Conservation (phyloP, 352 stramenopile genomes). For the Elongisporangium undulatum region DNA sequence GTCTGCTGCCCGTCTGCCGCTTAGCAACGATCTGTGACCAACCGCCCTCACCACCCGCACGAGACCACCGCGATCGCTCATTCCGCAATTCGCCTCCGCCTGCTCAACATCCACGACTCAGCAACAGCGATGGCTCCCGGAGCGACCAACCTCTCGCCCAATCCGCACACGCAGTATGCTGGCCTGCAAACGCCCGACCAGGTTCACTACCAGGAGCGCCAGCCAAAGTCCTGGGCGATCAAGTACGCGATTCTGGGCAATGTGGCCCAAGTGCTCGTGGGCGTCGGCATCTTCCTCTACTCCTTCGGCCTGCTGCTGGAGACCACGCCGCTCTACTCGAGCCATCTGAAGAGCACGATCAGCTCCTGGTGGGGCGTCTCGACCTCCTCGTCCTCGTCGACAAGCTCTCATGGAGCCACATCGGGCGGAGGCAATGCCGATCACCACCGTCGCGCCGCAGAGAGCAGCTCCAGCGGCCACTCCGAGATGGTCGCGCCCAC, state of each 20-base stretch:
- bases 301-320: slow-evolving; percentile 9
- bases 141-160: neutral
- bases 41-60: neutral
- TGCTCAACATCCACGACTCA: neutral
- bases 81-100: neutral
- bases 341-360: neutral
- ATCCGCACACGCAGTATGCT: neutral
- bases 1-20: neutral
- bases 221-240: neutral
- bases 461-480: slow-evolving; percentile 3
- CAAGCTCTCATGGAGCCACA: neutral
- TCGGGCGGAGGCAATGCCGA: neutral
- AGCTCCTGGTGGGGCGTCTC: neutral
- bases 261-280: slow-evolving; percentile 20
- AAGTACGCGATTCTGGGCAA: slow-evolving; percentile 11
- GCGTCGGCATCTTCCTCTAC: slow-evolving; percentile 24
- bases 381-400: neutral
- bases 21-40: neutral
- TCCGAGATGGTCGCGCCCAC: slow-evolving; percentile 49
- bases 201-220: neutral
- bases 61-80: neutral
- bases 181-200: neutral
- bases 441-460: neutral
- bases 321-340: neutral
- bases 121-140: neutral